Evolutionary conservation across 768 basidiomycete species (phyloP).

Genomic region (Termitomyces sp.): DNA sequence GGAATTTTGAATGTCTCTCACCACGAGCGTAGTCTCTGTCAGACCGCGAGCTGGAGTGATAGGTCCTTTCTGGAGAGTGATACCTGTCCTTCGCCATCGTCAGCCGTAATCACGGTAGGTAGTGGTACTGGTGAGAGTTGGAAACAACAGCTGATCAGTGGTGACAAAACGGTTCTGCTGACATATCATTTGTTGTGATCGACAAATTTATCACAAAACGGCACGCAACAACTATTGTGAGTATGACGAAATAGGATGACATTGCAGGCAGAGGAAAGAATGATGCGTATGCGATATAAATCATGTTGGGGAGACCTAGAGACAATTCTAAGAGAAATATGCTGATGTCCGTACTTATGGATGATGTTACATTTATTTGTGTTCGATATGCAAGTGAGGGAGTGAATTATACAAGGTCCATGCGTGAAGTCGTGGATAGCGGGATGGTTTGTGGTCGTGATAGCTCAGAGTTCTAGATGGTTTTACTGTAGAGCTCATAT

Average conservation of each 20-base stretch:
- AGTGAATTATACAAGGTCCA: not conserved
- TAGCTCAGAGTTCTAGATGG: not conserved
- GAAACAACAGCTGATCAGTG: not conserved
- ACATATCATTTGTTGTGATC: not conserved
- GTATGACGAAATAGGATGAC: not conserved
- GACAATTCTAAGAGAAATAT: conserved; percentile 4
- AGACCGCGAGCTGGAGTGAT: not conserved
- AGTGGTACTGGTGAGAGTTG: not conserved
- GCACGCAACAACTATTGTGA: not conserved
- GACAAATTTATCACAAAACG: not conserved
- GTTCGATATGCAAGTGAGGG: too few relatives aligned
- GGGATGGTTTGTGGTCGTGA: not conserved
- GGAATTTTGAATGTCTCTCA: conserved; percentile 7
- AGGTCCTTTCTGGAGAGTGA: conserved; percentile 1
- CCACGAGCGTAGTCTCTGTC: conserved; percentile 6
- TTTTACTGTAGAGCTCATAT: too few relatives aligned
- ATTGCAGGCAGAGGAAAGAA: not conserved
- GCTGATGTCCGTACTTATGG: not conserved
- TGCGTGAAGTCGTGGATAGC: not conserved
- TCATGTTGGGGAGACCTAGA: not conserved
- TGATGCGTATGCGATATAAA: not conserved
- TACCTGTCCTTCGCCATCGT: conserved; percentile 12
- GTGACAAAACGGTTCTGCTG: not conserved
- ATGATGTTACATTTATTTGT: too few relatives aligned
- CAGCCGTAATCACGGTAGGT: too few relatives aligned